Evolutionary conservation across 306 rosid genomes (phyloP).

Genomic region (Geum urbanum): DNA sequence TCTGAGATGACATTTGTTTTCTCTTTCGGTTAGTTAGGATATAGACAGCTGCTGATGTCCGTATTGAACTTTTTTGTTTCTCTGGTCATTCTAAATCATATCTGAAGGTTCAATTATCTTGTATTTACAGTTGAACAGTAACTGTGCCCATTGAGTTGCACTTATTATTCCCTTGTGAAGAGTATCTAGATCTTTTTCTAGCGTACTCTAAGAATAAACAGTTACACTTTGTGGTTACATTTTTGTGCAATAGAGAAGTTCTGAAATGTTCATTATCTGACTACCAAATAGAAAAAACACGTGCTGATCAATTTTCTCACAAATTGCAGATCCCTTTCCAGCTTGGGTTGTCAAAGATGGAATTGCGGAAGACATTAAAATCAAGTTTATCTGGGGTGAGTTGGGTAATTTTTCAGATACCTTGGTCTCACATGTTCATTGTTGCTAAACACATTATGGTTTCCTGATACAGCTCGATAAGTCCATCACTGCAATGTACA

Average conservation of each 20-base stretch:
- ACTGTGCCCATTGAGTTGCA: background rate
- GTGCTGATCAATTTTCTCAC: slow-evolving; percentile 17
- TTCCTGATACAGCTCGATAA: slow-evolving; percentile 61
- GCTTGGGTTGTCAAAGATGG: slow-evolving; percentile 80
- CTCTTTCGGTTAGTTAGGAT: background rate
- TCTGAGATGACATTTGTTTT: background rate
- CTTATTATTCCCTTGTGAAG: background rate
- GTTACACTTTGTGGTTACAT: background rate
- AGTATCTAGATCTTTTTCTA: background rate
- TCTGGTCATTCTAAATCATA: background rate
- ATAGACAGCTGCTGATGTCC: background rate
- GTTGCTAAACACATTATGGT: slow-evolving; percentile 13
- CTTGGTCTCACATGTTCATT: slow-evolving; percentile 6
- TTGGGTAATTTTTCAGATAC: background rate
- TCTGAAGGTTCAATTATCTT: background rate
- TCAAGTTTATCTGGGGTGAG: slow-evolving; percentile 89
- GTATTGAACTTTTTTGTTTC: background rate
- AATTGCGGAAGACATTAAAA: slow-evolving; percentile 81
- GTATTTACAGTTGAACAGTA: background rate
- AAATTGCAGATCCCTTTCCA: slow-evolving; percentile 90
- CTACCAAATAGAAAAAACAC: background rate
- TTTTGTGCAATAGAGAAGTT: background rate
- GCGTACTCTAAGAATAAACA: background rate
- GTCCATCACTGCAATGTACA: slow-evolving; percentile 72
- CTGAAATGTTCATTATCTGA: background rate